Evolutionary conservation across 2,329 filamentous ascomycete species (phyloP).

Genomic region (Pestalotiopsis fici): DNA sequence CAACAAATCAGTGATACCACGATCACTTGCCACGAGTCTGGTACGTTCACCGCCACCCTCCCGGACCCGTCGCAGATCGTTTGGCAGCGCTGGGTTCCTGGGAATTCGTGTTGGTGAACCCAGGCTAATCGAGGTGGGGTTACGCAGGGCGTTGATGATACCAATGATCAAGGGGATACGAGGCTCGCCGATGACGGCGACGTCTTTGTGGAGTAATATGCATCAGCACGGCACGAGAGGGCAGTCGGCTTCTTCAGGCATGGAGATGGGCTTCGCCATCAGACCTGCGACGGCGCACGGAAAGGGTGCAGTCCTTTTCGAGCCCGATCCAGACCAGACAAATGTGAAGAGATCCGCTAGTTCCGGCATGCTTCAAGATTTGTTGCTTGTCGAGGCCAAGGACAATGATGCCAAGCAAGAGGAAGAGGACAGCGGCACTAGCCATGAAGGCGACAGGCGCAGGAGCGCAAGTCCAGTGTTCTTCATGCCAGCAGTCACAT

Average conservation of each 20-base stretch:
- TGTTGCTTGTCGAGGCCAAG: constrained; percentile 1
- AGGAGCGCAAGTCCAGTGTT: constrained; percentile 8
- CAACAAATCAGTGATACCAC: neutral
- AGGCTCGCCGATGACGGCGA: constrained; percentile 7
- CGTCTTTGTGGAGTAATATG: constrained; percentile 4
- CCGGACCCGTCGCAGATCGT: constrained; percentile 15
- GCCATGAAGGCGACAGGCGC: neutral
- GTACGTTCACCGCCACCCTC: constrained; percentile 4
- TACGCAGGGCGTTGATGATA: constrained; percentile 20
- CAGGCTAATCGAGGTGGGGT: constrained; percentile 21
- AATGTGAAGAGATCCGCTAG: constrained; percentile 11
- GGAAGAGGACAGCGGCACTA: neutral
- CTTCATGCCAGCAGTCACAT: constrained; percentile 5
- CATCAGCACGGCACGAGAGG: neutral
- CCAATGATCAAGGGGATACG: constrained; percentile 1
- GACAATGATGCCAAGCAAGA: neutral
- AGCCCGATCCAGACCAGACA: neutral
- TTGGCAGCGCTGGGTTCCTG: constrained; percentile 30
- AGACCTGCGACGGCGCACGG: neutral
- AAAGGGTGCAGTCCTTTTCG: neutral
- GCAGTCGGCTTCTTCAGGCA: constrained; percentile 1
- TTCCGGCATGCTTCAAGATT: constrained; percentile 3
- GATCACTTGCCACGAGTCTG: constrained; percentile 2
- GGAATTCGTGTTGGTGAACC: constrained; percentile 27
- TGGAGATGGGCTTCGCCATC: neutral